Conservation (phyloP, 1,284 basidiomycete genomes). For the Garcileccinum viscosum region DNA sequence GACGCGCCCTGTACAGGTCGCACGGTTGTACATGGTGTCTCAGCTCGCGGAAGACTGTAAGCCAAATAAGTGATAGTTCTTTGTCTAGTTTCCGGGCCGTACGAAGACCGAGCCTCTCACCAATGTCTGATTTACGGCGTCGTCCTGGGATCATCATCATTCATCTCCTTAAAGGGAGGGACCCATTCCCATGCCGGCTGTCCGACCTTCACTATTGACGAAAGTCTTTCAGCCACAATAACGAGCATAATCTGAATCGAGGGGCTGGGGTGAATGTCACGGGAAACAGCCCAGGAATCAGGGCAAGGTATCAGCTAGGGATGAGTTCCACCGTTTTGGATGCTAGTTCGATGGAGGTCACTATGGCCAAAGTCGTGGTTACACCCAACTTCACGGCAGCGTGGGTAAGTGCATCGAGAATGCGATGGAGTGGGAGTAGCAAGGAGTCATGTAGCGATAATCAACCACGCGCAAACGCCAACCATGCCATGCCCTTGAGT, state of each 20-base stretch:
- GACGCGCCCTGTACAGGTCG: background rate
- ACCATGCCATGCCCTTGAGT: slow-evolving; percentile 12
- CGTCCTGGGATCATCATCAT: slow-evolving; percentile 11
- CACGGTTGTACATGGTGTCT: slow-evolving; percentile 4
- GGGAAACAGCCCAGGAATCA: slow-evolving; percentile 21
- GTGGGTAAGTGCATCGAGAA: slow-evolving; percentile 1
- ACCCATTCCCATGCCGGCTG: slow-evolving; percentile 19
- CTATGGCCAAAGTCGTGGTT: background rate
- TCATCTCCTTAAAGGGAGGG: slow-evolving; percentile 11
- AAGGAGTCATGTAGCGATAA: slow-evolving; percentile 17
- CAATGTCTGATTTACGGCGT: slow-evolving; percentile 22
- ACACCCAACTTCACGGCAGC: background rate
- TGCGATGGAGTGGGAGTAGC: slow-evolving; percentile 5
- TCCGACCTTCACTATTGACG: background rate
- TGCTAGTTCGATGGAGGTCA: background rate
- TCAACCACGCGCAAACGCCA: slow-evolving; percentile 31
- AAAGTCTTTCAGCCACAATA: background rate
- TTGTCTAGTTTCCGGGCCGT: slow-evolving; percentile 13
- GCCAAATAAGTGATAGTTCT: slow-evolving; percentile 23
- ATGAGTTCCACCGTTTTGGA: background rate
- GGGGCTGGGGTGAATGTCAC: slow-evolving; percentile 18
- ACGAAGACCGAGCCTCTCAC: slow-evolving; percentile 12
- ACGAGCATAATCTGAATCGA: slow-evolving; percentile 2
- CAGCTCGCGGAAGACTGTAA: background rate
- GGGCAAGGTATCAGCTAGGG: slow-evolving; percentile 16